Base-by-base conservation (phyloP, 2,329 filamentous ascomycete species). In the Dactylellina drechsleri region DNA sequence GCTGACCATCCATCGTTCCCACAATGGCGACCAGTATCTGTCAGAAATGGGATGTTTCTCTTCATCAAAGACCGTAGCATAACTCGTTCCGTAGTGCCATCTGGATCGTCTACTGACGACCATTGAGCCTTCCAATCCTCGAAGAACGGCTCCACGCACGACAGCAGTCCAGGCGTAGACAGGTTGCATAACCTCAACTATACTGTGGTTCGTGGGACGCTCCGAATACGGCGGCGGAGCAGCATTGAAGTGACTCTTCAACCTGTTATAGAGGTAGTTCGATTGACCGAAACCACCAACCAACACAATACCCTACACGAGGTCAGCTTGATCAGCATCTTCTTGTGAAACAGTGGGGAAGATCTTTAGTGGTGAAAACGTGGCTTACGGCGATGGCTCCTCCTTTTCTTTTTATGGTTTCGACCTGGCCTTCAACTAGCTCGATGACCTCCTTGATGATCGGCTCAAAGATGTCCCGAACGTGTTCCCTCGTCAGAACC, bases 251-350 rank as follows among this genome's bases (percentile, higher is more conserved):
- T 91, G 89, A 41, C 84, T 81, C 81, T 91, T 92, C 77, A 94
- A 85, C 1, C 87, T 85, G 45, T 87, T 87, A 83, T 92, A 92
- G 8, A 92, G 85, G 80, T 92, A 92, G 80, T 92, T 88, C 81
- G 88, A 91, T 83, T 93, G 90, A 0, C 91, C 91, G 79, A 94
- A 94, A 5, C 91, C 91, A 77, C 92, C 91, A 0, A 94, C 91
- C 4, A 94, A 85, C 52, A 93, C 89, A 77, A 94, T 92, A n/a
- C 91, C 90, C 10, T 87, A 52, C 18, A 52, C 47, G 18, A n/a
- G 57, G 45, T 36, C 16, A 20, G 7, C 23, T 49, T 18, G 61
- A 66, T 77, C 70, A 77, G 66, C 57, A 72, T 54, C 20, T 26
- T 18, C 23, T 12, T 65, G 54, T 59, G 43, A 16, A 26, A 68